A percentile compares a stretch with the other conserved stretches of the same genome.
These are phyloP conservation scores for Leishmania tarentolae DNA, from an alignment of 208 protist species.

Conservation along the genomic window DNA sequence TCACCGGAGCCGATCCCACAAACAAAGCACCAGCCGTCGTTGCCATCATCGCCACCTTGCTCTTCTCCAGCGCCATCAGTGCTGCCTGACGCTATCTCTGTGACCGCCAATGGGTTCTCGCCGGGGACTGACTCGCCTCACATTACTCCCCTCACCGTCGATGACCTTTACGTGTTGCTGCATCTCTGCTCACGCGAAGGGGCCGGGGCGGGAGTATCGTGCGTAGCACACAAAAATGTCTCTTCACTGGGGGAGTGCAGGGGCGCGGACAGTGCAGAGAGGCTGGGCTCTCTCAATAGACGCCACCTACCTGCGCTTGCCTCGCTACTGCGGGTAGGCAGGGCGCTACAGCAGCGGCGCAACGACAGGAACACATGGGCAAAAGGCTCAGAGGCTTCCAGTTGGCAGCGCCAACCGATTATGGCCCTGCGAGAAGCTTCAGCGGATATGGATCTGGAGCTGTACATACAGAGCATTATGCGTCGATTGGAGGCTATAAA, in stretches of 20 bases:
- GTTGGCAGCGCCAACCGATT: not conserved
- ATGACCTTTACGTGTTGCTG: slow-evolving; percentile 35
- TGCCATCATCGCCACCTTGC: not conserved
- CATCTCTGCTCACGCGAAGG: slow-evolving; percentile 16
- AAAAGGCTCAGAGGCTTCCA: not conserved
- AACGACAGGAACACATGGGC: not conserved
- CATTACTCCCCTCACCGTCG: slow-evolving; percentile 8
- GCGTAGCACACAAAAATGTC: not conserved
- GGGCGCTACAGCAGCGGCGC: not conserved
- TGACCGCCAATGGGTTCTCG: not conserved
- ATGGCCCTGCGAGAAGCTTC: not conserved
- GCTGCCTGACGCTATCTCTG: not conserved
- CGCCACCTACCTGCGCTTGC: slow-evolving; percentile 6
- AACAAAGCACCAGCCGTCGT: no score
- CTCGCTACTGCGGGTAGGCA: slow-evolving; percentile 2
- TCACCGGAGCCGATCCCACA: not conserved
- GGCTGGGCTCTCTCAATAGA: not conserved
- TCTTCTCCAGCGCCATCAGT: not conserved
- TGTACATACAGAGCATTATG: slow-evolving; percentile 3
- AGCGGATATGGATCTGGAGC: not conserved
- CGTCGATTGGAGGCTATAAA: slow-evolving; percentile 1
- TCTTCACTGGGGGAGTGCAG: not conserved
- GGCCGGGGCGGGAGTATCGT: not conserved
- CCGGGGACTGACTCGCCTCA: not conserved
- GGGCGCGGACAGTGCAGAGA: not conserved